Conservation (phyloP, 306 rosid genomes). For the Neltuma alba region DNA sequence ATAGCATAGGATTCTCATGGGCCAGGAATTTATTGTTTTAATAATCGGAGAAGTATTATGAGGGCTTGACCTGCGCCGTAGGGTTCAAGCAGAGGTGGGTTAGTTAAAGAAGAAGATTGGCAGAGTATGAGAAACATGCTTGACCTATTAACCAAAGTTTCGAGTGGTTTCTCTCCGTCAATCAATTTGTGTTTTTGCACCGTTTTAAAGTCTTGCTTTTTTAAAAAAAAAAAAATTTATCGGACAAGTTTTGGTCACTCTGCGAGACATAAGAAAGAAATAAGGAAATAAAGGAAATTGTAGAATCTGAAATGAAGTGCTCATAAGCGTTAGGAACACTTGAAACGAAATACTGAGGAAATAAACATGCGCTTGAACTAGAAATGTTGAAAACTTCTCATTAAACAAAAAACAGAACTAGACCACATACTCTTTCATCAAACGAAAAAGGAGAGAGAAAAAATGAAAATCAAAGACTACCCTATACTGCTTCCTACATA, state of each 20-base stretch:
- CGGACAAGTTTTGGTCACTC: slow-evolving; percentile 34
- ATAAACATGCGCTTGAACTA: background rate
- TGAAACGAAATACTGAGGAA: background rate
- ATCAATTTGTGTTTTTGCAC: slow-evolving; percentile 17
- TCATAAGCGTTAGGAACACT: background rate
- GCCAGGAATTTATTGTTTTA: slow-evolving; percentile 39
- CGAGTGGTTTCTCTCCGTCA: slow-evolving; percentile 30
- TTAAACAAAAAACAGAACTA: slow-evolving; percentile 37
- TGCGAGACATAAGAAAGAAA: background rate
- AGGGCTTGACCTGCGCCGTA: slow-evolving; percentile 47
- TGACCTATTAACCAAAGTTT: background rate
- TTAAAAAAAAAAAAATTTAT: slow-evolving; percentile 33
- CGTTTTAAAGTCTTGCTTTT: slow-evolving; percentile 37
- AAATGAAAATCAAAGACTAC: slow-evolving; percentile 31
- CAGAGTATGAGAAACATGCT: slow-evolving; percentile 33
- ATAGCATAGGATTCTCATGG: slow-evolving; percentile 83
- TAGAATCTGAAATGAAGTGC: background rate
- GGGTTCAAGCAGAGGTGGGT: slow-evolving; percentile 45
- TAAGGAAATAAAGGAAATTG: slow-evolving; percentile 3
- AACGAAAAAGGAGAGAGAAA: background rate
- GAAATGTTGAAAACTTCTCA: slow-evolving; percentile 34
- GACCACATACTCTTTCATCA: slow-evolving; percentile 31
- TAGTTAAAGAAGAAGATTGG: slow-evolving; percentile 33
- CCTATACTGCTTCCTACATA: slow-evolving; percentile 51
- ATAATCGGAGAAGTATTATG: slow-evolving; percentile 47